Evolutionary conservation across 805 yeast species (phyloP).

Genomic region (Wickerhamiella siamensis): DNA sequence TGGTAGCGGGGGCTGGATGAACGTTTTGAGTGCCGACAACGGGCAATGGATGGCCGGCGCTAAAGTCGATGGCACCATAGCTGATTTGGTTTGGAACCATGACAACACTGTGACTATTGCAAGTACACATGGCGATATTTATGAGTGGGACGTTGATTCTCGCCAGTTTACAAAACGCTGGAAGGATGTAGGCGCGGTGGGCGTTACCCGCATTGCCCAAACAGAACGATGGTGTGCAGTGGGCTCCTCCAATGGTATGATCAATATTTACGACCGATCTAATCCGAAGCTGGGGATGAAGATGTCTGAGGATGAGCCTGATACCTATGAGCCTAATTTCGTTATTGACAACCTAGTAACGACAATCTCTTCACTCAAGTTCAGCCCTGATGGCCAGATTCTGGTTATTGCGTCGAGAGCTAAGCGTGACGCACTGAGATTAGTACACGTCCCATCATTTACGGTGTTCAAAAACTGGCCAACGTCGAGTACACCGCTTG

Average conservation of each 20-base stretch:
- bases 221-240: constrained; percentile 81
- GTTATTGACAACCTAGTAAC: constrained; percentile 70
- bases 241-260: constrained; percentile 82
- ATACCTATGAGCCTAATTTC: constrained; percentile 38
- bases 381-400: constrained; percentile 80
- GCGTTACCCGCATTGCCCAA: constrained; percentile 59
- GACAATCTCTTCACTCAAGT: constrained; percentile 54
- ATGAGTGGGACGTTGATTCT: constrained; percentile 58
- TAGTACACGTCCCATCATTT: constrained; percentile 79
- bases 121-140: constrained; percentile 72
- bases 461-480: constrained; percentile 94
- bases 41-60: constrained; percentile 84
- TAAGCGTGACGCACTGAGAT: constrained; percentile 67
- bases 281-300: constrained; percentile 15
- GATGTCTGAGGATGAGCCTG: constrained; percentile 22
- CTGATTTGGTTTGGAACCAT: constrained; percentile 59
- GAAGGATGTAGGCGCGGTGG: constrained; percentile 77
- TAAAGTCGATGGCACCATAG: constrained; percentile 74
- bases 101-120: constrained; percentile 40
- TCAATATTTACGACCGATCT: constrained; percentile 61
- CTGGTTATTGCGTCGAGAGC: constrained; percentile 75
- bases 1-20: constrained; percentile 88
- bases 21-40: constrained; percentile 55
- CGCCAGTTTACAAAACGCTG: constrained; percentile 49
- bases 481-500: constrained; percentile 88